Conservation (phyloP, 2,329 filamentous ascomycete genomes). For the Aspergillus fijiensis region DNA sequence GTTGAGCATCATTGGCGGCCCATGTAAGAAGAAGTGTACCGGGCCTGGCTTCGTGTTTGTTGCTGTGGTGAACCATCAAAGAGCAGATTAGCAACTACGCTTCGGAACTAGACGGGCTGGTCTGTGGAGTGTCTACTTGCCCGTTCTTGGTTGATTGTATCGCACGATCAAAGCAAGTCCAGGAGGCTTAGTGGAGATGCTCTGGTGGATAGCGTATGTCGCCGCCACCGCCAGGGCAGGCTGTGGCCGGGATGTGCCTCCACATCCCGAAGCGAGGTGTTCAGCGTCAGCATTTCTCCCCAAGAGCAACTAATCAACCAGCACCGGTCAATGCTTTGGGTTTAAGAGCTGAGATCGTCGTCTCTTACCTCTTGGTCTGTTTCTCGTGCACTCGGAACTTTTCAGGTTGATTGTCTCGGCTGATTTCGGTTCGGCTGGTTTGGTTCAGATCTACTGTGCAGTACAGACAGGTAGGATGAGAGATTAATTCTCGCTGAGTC, state of each 20-base stretch:
- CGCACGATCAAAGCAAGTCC: neutral
- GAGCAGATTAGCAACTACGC: no score
- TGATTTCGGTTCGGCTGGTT: neutral
- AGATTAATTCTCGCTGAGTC: neutral
- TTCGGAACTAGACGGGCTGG: neutral
- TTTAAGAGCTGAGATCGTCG: neutral
- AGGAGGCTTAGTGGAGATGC: neutral
- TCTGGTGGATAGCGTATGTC: neutral
- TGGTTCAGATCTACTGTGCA: no score
- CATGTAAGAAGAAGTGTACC: conserved; percentile 2
- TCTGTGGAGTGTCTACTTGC: neutral
- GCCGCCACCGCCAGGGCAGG: neutral
- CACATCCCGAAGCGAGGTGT: conserved; percentile 10
- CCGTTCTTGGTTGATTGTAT: neutral
- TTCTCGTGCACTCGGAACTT: neutral
- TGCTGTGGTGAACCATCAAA: no score
- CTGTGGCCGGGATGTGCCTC: neutral
- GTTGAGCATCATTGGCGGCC: neutral
- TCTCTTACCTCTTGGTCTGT: neutral
- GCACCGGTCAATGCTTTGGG: neutral
- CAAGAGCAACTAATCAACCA: neutral
- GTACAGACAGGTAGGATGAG: neutral
- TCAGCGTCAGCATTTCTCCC: neutral
- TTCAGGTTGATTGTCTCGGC: neutral
- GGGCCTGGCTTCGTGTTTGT: neutral